These are phyloP conservation scores for Pulveroboletus sp. DNA, from an alignment of 1,284 basidiomycete species.

Conservation along the genomic window DNA sequence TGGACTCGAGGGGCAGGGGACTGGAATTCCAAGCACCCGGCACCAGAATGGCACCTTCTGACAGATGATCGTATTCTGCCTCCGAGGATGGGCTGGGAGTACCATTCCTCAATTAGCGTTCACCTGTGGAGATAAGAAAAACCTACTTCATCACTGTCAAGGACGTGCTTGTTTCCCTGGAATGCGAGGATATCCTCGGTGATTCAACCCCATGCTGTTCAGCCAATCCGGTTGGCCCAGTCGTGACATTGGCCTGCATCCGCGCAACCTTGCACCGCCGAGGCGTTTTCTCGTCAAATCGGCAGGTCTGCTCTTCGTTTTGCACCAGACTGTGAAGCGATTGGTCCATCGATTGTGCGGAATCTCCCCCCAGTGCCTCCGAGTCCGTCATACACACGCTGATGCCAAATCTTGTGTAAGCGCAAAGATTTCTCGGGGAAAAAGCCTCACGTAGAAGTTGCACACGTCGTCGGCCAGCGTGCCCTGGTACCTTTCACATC, in stretches of 20 bases:
- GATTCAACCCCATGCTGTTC: background rate
- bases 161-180: background rate
- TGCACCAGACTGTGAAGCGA: background rate
- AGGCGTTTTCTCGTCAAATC: background rate
- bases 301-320: background rate
- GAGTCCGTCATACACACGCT: too few species aligned
- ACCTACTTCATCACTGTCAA: conserved; percentile 1
- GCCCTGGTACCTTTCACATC: background rate
- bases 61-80: background rate
- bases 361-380: background rate
- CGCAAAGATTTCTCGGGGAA: too few species aligned
- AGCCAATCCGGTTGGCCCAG: background rate
- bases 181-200: background rate
- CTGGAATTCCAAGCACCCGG: background rate
- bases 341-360: background rate
- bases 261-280: background rate
- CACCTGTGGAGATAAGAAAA: background rate
- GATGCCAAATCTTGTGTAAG: background rate
- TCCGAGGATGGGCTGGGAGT: background rate
- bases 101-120: background rate
- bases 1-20: too few species aligned
- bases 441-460: background rate
- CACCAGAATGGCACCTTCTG: background rate
- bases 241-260: background rate
- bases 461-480: too few species aligned